Evolutionary conservation across 805 yeast species (phyloP).

Genomic region (Clavispora phyllophila): DNA sequence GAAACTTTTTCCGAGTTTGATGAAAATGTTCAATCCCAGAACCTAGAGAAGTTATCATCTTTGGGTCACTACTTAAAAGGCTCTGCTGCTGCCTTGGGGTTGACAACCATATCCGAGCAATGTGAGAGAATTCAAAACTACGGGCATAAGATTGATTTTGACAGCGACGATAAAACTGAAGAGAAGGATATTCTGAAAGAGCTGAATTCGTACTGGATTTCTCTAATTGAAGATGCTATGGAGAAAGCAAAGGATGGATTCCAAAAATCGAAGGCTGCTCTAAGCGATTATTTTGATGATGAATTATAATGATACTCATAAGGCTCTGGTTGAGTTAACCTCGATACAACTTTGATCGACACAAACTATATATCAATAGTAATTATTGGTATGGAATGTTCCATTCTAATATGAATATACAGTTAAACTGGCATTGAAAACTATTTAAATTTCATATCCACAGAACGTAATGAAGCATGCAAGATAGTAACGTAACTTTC

Average conservation of each 20-base stretch:
- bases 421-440: background rate
- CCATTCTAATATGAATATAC: background rate
- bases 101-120: slow-evolving; percentile 72
- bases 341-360: background rate
- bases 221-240: slow-evolving; percentile 49
- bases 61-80: slow-evolving; percentile 94
- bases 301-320: slow-evolving; percentile 5
- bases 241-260: slow-evolving; percentile 48
- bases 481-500: background rate
- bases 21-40: slow-evolving; percentile 40
- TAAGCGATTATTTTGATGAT: slow-evolving; percentile 48
- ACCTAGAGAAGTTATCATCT: slow-evolving; percentile 57
- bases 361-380: background rate
- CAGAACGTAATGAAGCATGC: background rate
- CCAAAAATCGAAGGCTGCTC: slow-evolving; percentile 43
- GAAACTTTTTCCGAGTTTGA: slow-evolving; percentile 74
- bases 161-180: slow-evolving; percentile 25
- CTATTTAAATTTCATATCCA: background rate
- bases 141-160: slow-evolving; percentile 50
- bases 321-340: background rate
- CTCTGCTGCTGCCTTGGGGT: slow-evolving; percentile 89
- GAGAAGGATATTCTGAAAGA: slow-evolving; percentile 23
- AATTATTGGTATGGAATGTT: background rate
- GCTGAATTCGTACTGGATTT: slow-evolving; percentile 36
- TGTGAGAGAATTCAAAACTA: slow-evolving; percentile 93